These are phyloP conservation scores for Tetradesmus lagerheimii DNA, from an alignment of 139 green algal species.

Conservation along the genomic window DNA sequence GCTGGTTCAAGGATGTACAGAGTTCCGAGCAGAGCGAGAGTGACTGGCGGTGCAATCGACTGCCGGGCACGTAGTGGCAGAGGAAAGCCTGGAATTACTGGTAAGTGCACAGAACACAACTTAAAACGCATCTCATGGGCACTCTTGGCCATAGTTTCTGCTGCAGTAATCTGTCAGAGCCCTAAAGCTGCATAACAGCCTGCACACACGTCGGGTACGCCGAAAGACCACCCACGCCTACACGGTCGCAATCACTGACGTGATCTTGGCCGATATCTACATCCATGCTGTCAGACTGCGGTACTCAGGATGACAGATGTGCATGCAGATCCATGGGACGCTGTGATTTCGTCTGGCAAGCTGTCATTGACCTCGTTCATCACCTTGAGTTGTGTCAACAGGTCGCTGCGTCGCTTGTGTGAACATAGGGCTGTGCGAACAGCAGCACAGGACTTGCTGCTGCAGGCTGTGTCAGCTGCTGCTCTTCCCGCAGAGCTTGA, in stretches of 20 bases:
- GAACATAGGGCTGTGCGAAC: background rate
- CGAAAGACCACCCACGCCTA: no score
- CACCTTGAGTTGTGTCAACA: background rate
- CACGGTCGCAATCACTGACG: no score
- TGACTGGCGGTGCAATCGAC: background rate
- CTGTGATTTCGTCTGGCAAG: background rate
- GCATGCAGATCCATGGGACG: background rate
- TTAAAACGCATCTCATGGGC: no score
- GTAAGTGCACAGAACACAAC: no score
- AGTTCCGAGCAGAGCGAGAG: background rate
- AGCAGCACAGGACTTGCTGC: constrained; percentile 8
- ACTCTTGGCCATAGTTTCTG: background rate
- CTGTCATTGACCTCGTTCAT: background rate
- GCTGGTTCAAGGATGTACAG: background rate
- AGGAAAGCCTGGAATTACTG: no score
- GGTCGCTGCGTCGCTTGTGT: background rate
- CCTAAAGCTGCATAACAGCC: background rate
- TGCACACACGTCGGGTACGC: background rate
- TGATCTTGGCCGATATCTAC: no score
- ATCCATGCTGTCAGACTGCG: background rate
- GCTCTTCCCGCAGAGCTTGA: background rate
- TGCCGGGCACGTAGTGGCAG: background rate
- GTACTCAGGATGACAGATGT: background rate
- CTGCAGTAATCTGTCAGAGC: background rate
- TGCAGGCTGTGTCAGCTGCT: background rate